Percentiles rank a stretch among this genome's conserved stretches.
phyloP scores from a whole-genome alignment of 2,329 filamentous ascomycete species.

The Xylariaceae sp. region DNA sequence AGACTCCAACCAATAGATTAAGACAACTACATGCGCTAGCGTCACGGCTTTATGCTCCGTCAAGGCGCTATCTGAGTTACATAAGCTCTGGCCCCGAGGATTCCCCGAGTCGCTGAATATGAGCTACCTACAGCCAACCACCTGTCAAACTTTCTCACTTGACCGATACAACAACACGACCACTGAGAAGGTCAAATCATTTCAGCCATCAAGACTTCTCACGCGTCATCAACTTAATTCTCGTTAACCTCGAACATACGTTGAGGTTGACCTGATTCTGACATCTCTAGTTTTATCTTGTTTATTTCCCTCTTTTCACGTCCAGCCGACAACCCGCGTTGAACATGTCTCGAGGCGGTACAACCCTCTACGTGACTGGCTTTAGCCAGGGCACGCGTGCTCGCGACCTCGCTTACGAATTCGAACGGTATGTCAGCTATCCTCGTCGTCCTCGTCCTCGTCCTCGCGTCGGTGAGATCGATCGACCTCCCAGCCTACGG shows the following conservation, averaged over 20 bases:
- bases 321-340: conserved; percentile 6
- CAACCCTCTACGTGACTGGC: conserved; percentile 96
- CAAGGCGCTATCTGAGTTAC: not conserved
- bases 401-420: conserved; percentile 99
- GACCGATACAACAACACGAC: conserved; percentile 12
- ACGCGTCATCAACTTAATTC: conserved; percentile 3
- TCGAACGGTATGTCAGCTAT: conserved; percentile 94
- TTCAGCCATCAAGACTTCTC: conserved; percentile 17
- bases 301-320: not conserved
- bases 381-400: conserved; percentile 98
- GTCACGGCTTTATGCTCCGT: not conserved
- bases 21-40: too few relatives aligned
- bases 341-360: conserved; percentile 83
- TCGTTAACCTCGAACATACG: not conserved
- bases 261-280: conserved; percentile 2
- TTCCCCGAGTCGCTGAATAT: conserved; percentile 12
- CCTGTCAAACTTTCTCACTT: conserved; percentile 19
- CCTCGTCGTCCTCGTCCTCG: conserved; percentile 22
- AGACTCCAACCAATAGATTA: too few relatives aligned
- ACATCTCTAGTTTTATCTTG: not conserved
- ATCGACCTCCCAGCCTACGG: conserved; percentile 37
- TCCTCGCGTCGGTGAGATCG: conserved; percentile 40
- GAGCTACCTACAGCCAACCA: conserved; percentile 14
- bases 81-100: conserved; percentile 4
- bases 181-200: conserved; percentile 5